phyloP scores from a whole-genome alignment of 257 asterid species.

The Marsdenia floribunda region DNA sequence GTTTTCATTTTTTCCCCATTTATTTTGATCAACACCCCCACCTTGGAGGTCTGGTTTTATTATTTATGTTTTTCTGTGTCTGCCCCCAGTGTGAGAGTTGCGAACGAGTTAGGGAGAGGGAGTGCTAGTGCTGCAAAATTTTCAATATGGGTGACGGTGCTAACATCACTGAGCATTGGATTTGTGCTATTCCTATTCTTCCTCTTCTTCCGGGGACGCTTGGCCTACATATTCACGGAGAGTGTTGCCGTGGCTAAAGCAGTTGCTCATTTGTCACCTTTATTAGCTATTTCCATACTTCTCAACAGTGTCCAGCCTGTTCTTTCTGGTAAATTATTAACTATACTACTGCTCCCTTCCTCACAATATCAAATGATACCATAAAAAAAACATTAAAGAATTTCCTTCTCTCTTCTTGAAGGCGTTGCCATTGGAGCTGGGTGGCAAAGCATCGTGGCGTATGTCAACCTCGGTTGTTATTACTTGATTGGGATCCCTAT shows the following conservation, averaged over 20 bases:
- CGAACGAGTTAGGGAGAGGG: conserved; percentile 79
- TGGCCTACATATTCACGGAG: conserved; percentile 57
- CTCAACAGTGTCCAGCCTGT: conserved; percentile 62
- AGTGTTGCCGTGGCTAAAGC: conserved; percentile 34
- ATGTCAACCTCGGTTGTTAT: conserved; percentile 39
- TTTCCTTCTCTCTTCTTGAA: neutral
- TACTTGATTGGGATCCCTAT: conserved; percentile 41
- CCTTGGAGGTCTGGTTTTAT: no score
- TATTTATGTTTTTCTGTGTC: neutral
- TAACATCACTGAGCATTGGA: conserved; percentile 47
- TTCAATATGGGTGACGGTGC: conserved; percentile 34
- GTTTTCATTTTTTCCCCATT: no score
- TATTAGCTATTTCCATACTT: conserved; percentile 61
- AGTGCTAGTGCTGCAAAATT: conserved; percentile 55
- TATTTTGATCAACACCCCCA: neutral
- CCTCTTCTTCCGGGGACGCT: conserved; percentile 42
- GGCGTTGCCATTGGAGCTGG: conserved; percentile 55
- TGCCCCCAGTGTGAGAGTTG: conserved; percentile 48
- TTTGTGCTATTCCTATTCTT: conserved; percentile 38
- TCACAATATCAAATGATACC: no score
- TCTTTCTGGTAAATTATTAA: conserved; percentile 48
- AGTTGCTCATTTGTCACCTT: conserved; percentile 51
- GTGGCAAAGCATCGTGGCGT: conserved; percentile 49
- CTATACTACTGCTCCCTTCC: no score
- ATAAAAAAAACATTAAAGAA: no score